Evolutionary conservation across 768 basidiomycete species (phyloP).

Genomic region (Leccinum aurantiacum): DNA sequence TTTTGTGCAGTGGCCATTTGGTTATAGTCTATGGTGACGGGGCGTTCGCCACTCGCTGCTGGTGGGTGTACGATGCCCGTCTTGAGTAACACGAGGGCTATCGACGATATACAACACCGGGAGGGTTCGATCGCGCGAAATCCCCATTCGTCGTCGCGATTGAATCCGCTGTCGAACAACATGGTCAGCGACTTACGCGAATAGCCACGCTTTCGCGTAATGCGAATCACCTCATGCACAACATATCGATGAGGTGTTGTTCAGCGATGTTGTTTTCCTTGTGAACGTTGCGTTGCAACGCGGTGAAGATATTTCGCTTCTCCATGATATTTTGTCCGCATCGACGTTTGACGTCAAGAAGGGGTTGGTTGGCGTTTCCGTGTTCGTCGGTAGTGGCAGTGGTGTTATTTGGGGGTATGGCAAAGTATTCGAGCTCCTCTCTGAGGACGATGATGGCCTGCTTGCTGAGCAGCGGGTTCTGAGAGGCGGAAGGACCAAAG

Average conservation of each 20-base stretch:
- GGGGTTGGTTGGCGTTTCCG: slow-evolving; percentile 74
- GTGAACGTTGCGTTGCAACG: slow-evolving; percentile 96
- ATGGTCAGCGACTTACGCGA: slow-evolving; percentile 11
- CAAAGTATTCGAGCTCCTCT: slow-evolving; percentile 98
- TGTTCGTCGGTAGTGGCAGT: slow-evolving; percentile 66
- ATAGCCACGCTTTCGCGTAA: slow-evolving; percentile 4
- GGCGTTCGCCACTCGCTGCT: slow-evolving; percentile 55
- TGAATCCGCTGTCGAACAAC: slow-evolving; percentile 65
- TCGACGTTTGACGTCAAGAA: slow-evolving; percentile 79
- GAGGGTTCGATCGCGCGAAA: slow-evolving; percentile 94
- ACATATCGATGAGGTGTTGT: slow-evolving; percentile 99
- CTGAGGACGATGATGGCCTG: slow-evolving; percentile 98
- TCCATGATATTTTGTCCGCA: slow-evolving; percentile 89
- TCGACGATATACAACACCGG: slow-evolving; percentile 96
- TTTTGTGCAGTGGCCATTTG: slow-evolving; percentile 99
- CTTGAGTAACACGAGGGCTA: slow-evolving; percentile 95
- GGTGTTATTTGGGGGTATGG: slow-evolving; percentile 78
- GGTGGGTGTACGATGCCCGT: slow-evolving; percentile 83
- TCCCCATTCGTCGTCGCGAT: slow-evolving; percentile 98
- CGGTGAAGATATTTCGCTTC: slow-evolving; percentile 93
- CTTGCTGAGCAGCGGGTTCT: slow-evolving; percentile 92
- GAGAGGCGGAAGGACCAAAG: slow-evolving; percentile 62
- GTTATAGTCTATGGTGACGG: slow-evolving; percentile 80
- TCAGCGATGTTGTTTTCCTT: slow-evolving; percentile 99
- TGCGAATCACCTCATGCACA: slow-evolving; percentile 88